Evolutionary conservation across 2,329 filamentous ascomycete genomes (phyloP), one percentile per base, ranked within the genome.

Genomic region (Paecilomyces sp.): DNA sequence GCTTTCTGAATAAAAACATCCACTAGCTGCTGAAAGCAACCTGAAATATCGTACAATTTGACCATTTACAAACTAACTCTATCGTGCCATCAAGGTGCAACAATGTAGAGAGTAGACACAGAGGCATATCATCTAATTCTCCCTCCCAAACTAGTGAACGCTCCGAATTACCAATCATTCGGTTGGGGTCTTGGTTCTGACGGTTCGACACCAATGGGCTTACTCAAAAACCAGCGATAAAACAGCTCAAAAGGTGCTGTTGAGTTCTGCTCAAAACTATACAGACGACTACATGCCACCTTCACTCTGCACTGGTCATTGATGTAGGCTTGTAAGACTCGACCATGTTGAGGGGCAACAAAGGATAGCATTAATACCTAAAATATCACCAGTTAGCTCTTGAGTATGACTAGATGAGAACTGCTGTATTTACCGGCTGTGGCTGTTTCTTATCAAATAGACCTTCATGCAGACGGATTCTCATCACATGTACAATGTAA

Each of bases 201-300:
- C 13, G 1, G 36, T n/a, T 5, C 12, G 2, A 41, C 36, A 41
- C 36, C 36, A 41, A 41, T 41, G 15, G 36, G 36, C 36, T n/a
- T 13, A n/a, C 36, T 15, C 1, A 41, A 8, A n/a, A 41, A n/a
- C 36, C 13, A 41, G 36, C 36, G 36, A n/a, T 41, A 41, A n/a
- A 41, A 41, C 13, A 41, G 36, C 13, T 41, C 13, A 8, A 2
- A 55, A 62, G 61, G 68, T 67, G 36, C 13, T 67, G 34, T 66
- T 67, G 54, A 64, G 3, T 41, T 41, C 15, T 41, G 4, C 36
- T 41, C 36, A 41, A 41, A 41, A 41, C 36, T 41, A 7, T 41
- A 41, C 36, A 41, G 13, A 8, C 13, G 36, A 7, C 36, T 41
- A n/a, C 13, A 41, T 41, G 36, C 36, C 13, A 41, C 36, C 11